Evolutionary conservation across 1,139 yeast genomes (phyloP).

Genomic region (Nakaseomyces kungkrabaensis): DNA sequence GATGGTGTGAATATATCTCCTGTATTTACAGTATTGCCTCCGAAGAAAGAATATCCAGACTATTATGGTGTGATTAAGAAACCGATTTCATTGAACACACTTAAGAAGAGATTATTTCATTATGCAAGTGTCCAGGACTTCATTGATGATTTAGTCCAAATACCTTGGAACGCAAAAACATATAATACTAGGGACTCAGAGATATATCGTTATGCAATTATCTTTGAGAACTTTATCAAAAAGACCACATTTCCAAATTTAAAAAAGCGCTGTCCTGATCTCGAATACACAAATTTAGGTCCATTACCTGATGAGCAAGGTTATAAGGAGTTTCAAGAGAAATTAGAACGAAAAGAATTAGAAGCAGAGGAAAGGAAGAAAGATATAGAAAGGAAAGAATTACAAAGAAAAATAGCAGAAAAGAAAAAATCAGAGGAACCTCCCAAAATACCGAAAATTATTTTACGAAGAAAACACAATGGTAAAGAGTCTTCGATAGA

Average conservation of each 20-base stretch:
- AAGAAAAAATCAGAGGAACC: not conserved
- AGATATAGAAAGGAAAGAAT: slow-evolving; percentile 2
- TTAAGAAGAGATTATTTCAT: slow-evolving; percentile 38
- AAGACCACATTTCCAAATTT: slow-evolving; percentile 45
- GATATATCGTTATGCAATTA: slow-evolving; percentile 62
- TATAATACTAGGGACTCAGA: slow-evolving; percentile 64
- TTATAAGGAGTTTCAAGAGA: slow-evolving; percentile 6
- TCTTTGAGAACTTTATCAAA: slow-evolving; percentile 53
- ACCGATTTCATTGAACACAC: slow-evolving; percentile 66
- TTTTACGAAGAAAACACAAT: not conserved
- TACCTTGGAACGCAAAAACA: slow-evolving; percentile 81
- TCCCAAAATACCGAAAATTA: slow-evolving; percentile 1
- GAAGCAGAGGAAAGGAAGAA: slow-evolving; percentile 1
- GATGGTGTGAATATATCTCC: slow-evolving; percentile 36
- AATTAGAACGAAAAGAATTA: slow-evolving; percentile 1
- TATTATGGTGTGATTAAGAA: slow-evolving; percentile 58
- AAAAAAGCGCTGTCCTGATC: slow-evolving; percentile 34
- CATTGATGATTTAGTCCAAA: slow-evolving; percentile 67
- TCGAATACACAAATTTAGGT: slow-evolving; percentile 63
- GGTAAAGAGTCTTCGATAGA: not conserved
- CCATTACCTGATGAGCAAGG: slow-evolving; percentile 50
- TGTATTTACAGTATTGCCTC: slow-evolving; percentile 46
- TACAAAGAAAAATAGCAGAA: not conserved
- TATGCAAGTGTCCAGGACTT: slow-evolving; percentile 60
- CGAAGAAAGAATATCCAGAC: slow-evolving; percentile 51